Conservation (phyloP, 768 basidiomycete species). For the Antrodiella citrinella region DNA sequence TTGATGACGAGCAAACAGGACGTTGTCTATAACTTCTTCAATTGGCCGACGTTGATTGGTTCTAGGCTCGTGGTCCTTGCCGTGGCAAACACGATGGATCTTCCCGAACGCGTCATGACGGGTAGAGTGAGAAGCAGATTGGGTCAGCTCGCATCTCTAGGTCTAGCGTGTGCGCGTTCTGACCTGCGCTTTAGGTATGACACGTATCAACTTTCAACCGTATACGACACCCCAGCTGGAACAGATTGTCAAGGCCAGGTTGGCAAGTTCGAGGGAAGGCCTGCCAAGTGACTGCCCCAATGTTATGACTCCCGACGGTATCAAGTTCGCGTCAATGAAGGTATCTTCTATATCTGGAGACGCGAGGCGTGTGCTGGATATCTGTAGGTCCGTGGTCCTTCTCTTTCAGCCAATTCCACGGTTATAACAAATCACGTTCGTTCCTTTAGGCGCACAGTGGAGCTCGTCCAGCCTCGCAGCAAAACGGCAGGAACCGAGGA, state of each 20-base stretch:
- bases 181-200: slow-evolving; percentile 59
- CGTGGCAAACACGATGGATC: slow-evolving; percentile 97
- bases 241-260: slow-evolving; percentile 78
- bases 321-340: slow-evolving; percentile 78
- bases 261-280: slow-evolving; percentile 51
- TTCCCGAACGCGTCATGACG: slow-evolving; percentile 89
- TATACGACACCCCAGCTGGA: slow-evolving; percentile 74
- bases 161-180: not conserved
- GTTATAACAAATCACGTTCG: not conserved
- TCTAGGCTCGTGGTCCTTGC: slow-evolving; percentile 93
- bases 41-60: slow-evolving; percentile 89
- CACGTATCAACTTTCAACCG: slow-evolving; percentile 86
- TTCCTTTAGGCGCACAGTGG: slow-evolving; percentile 66
- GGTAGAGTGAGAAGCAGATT: slow-evolving; percentile 89
- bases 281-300: slow-evolving; percentile 39
- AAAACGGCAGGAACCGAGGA: slow-evolving; percentile 59
- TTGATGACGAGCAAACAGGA: slow-evolving; percentile 94
- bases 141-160: slow-evolving; percentile 54
- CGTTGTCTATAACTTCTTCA: slow-evolving; percentile 99
- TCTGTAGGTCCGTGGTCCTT: slow-evolving; percentile 57
- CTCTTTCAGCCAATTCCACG: not conserved
- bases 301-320: slow-evolving; percentile 60
- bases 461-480: slow-evolving; percentile 50
- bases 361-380: slow-evolving; percentile 86
- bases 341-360: slow-evolving; percentile 84